Percentiles rank a stretch among this genome's conserved stretches.
These are phyloP conservation scores for Saccharum spontaneum DNA, from an alignment of 176 grass and related monocot species.

Conservation along the genomic window DNA sequence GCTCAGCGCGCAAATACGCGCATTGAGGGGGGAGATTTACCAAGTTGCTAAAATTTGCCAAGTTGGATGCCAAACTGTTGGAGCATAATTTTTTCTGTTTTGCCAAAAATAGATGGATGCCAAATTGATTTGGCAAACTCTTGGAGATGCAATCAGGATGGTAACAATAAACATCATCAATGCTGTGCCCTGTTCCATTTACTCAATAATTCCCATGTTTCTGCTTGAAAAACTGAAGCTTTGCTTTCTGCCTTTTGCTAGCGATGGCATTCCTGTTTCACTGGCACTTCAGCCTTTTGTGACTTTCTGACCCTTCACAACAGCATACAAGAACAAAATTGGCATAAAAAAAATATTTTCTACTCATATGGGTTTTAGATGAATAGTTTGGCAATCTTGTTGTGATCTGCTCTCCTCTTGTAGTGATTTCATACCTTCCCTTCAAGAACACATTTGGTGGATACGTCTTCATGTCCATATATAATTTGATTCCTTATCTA, in stretches of 20 bases:
- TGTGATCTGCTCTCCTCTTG: background rate
- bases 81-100: too few relatives aligned
- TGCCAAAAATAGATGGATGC: too few relatives aligned
- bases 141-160: background rate
- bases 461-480: background rate
- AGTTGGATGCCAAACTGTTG: too few relatives aligned
- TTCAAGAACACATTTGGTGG: constrained; percentile 15
- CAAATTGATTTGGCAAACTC: too few relatives aligned
- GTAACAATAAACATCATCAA: background rate
- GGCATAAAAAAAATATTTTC: background rate
- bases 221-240: background rate
- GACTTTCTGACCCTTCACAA: background rate
- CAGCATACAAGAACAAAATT: background rate
- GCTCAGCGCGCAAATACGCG: too few relatives aligned
- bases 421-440: background rate
- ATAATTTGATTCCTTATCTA: background rate
- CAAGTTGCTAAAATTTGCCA: too few relatives aligned
- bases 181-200: background rate
- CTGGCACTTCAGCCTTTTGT: background rate
- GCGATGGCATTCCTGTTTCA: background rate
- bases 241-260: background rate
- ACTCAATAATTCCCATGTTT: background rate
- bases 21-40: too few relatives aligned
- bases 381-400: background rate
- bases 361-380: background rate